Percentiles rank a stretch among this genome's conserved stretches.
phyloP scores from a whole-genome alignment of 306 rosid genomes.

The Inga laurina region DNA sequence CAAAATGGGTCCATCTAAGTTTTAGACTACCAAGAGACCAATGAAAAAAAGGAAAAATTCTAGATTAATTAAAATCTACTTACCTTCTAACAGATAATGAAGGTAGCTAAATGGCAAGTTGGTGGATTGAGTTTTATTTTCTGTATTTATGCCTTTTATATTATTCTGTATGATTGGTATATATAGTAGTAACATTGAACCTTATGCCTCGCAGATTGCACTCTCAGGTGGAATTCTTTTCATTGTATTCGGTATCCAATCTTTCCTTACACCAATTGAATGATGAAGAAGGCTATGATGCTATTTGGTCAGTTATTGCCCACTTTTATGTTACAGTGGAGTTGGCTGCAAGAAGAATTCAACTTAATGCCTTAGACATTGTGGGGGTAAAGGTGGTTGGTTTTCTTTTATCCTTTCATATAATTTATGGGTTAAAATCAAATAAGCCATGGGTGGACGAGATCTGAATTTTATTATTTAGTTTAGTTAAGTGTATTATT shows the following conservation, averaged over 20 bases:
- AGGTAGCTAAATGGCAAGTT: neutral
- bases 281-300: constrained; percentile 30
- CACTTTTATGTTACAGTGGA: neutral
- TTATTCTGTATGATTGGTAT: neutral
- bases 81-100: neutral
- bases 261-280: constrained; percentile 56
- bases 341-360: neutral
- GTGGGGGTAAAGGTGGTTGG: neutral
- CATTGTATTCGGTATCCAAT: constrained; percentile 70
- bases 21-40: neutral
- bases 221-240: constrained; percentile 71
- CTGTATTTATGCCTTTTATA: neutral
- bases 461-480: neutral
- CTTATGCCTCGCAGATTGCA: constrained; percentile 55
- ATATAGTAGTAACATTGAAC: neutral
- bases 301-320: constrained; percentile 29
- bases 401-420: neutral
- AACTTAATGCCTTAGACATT: neutral
- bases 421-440: neutral
- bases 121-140: neutral
- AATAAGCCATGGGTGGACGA: neutral
- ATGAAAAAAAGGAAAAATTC: too few relatives aligned
- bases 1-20: neutral
- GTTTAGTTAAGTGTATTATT: neutral
- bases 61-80: neutral